Percentiles rank a stretch among this genome's conserved stretches.
These are phyloP conservation scores for Fallopia convolvulus DNA, from an alignment of 148 eudicot species.

Conservation along the genomic window DNA sequence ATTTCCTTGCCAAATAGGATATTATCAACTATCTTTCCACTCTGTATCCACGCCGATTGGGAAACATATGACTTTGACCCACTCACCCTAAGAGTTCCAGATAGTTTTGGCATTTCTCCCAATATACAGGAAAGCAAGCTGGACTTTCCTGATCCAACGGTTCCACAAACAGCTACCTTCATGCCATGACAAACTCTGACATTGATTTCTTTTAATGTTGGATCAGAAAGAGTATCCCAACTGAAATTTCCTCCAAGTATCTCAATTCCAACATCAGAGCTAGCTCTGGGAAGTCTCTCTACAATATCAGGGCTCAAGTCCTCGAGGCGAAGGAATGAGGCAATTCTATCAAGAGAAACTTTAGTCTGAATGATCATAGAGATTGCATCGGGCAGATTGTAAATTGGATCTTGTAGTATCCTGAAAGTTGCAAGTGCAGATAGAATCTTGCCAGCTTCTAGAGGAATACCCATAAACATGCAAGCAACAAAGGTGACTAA, in stretches of 20 bases:
- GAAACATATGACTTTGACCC: conserved; percentile 10
- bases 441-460: conserved; percentile 43
- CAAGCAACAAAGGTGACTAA: conserved; percentile 39
- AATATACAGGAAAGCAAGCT: conserved; percentile 10
- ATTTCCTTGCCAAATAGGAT: conserved; percentile 13
- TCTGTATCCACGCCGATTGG: conserved; percentile 10
- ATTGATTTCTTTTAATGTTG: conserved; percentile 30
- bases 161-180: conserved; percentile 13
- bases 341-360: conserved; percentile 48
- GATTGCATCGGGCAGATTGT: conserved; percentile 37
- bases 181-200: conserved; percentile 3
- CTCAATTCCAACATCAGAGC: conserved; percentile 29
- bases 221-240: conserved; percentile 34
- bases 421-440: conserved; percentile 39
- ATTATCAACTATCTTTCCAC: conserved; percentile 14
- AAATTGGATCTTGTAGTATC: conserved; percentile 32
- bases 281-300: conserved; percentile 28
- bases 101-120: conserved; percentile 7
- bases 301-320: conserved; percentile 28
- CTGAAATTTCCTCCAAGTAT: conserved; percentile 41
- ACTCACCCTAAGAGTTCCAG: not conserved
- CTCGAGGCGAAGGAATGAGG: conserved; percentile 37
- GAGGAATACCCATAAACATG: conserved; percentile 38
- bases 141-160: conserved; percentile 10
- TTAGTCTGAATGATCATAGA: conserved; percentile 45